These are phyloP conservation scores for Mollisiaceae sp. DNA, from an alignment of 2,329 filamentous ascomycete genomes.

Conservation along the genomic window DNA sequence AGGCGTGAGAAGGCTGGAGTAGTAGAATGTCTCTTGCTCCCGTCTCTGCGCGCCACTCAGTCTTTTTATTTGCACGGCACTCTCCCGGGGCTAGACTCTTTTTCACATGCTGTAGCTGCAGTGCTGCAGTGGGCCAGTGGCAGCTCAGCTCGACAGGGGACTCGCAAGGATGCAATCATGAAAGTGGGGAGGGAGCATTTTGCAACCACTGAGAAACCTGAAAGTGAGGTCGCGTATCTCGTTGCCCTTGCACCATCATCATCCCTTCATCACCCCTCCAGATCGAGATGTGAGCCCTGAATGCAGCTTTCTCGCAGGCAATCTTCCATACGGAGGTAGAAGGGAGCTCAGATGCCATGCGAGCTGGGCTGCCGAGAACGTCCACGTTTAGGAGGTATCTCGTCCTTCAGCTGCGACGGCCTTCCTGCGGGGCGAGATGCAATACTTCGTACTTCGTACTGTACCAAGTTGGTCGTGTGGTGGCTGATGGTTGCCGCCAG, in stretches of 20 bases:
- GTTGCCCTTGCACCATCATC: not conserved
- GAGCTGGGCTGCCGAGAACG: not conserved
- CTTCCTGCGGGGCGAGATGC: not conserved
- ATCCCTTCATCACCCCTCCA: not conserved
- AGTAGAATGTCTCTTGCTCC: not conserved
- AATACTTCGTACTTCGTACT: too few species aligned
- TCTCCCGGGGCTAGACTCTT: not conserved
- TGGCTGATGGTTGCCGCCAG: constrained; percentile 8
- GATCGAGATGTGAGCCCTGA: too few species aligned
- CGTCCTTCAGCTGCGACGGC: constrained; percentile 5
- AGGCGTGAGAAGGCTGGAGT: not conserved
- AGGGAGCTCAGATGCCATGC: not conserved
- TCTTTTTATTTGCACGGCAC: not conserved
- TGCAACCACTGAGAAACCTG: not conserved
- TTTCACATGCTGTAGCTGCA: not conserved
- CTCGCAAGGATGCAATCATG: too few species aligned
- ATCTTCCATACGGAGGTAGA: too few species aligned
- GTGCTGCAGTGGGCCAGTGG: too few species aligned
- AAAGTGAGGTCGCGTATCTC: not conserved
- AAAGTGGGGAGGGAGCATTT: not conserved
- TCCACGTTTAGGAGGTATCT: too few species aligned
- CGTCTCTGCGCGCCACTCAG: not conserved
- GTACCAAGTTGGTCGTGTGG: not conserved
- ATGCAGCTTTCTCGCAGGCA: too few species aligned
- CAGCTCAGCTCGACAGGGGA: constrained; percentile 3